Percentiles rank a stretch among this genome's conserved stretches.
Evolutionary conservation across 495 filamentous ascomycete genomes (phyloP).

Genomic region (Penicillium malachiteum): DNA sequence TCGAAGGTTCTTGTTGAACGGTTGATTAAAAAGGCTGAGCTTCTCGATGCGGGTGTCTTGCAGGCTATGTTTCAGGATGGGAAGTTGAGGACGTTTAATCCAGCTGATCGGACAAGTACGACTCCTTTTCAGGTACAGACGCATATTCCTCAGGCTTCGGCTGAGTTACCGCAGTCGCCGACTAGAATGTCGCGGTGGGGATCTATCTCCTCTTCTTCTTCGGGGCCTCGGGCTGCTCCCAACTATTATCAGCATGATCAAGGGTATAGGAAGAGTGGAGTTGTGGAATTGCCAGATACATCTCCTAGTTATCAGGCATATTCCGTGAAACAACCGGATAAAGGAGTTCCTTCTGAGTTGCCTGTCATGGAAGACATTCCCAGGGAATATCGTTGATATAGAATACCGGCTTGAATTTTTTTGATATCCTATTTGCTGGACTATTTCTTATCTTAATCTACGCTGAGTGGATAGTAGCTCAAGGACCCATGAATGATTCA

Average conservation of each 20-base stretch:
- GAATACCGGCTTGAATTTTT: too few relatives aligned
- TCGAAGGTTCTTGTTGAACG: conserved; percentile 65
- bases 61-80: conserved; percentile 29
- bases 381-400: neutral
- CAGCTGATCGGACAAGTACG: conserved; percentile 17
- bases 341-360: conserved; percentile 4
- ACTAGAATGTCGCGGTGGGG: neutral
- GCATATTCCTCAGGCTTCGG: neutral
- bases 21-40: conserved; percentile 58
- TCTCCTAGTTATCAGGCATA: neutral
- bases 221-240: neutral
- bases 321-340: neutral
- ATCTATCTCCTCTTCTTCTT: neutral
- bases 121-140: neutral
- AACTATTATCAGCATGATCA: neutral
- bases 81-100: conserved; percentile 28
- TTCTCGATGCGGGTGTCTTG: conserved; percentile 29
- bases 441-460: too few relatives aligned
- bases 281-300: conserved; percentile 4
- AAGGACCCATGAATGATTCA: too few relatives aligned
- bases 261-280: neutral
- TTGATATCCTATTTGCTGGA: too few relatives aligned
- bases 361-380: neutral
- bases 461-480: too few relatives aligned
- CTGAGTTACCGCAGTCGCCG: neutral